Base-by-base conservation (phyloP, 352 stramenopile genomes). In the Phytophthora kernoviae region DNA sequence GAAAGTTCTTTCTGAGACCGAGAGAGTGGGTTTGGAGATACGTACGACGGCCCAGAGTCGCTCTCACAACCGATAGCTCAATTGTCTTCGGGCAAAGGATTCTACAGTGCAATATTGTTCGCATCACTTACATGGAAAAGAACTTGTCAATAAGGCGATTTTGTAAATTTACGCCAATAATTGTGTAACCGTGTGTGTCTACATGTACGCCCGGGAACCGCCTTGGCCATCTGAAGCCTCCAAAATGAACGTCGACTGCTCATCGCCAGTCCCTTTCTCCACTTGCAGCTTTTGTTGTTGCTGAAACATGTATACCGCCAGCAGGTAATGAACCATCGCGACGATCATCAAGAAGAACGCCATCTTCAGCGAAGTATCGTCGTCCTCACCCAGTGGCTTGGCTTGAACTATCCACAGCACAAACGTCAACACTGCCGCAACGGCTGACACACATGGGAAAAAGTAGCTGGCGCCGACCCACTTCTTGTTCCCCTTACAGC, bases 281-380 rank as follows among this genome's bases (percentile, higher is more conserved):
- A 54, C 18, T 20, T 54, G 47, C 33, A 33, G 20, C 47, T 36
- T 37, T 30, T 33, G 54, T 52, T 82, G 55, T 32, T 73, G 62
- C 26, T 62, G 65, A 12, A 75, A 76, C 18, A 73, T 65, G 24
- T 69, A 63, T 26, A 73, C 46, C 9, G 53, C 69, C 48, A 79
- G 50, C 11, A 77, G 57, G 58, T 81, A 91, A 47, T 85, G 75
- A 43, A 86, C 27, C 15, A 80, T 63, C 12, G 81, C 75, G 27
- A 88, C 61, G 20, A 90, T 67, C 58, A 76, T 87, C 17, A 88
- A 30, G n/a, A 88, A 68, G 59, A 87, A 88, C 34, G 72, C 73
- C 18, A 66, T 71, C 40, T 75, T 79, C 46, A 83, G 54, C 27
- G 59, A 72, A 32, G 82, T 70, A 53, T 87, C 75, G 70, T 87